Conservation (phyloP, 2,329 filamentous ascomycete species). For the Emergomyces orientalis region DNA sequence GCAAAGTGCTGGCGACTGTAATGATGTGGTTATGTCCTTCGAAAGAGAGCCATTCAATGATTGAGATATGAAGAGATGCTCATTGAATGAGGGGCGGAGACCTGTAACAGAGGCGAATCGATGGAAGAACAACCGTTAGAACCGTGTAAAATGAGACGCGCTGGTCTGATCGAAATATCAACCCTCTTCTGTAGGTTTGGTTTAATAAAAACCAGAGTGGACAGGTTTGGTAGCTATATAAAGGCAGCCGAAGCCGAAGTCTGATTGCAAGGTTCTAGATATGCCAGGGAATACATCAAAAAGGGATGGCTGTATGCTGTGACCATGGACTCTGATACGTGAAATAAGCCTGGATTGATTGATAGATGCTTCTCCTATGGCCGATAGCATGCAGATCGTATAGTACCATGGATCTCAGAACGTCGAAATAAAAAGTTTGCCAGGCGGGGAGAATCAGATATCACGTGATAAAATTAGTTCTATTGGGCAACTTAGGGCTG, state of each 20-base stretch:
- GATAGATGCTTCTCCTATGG: neutral
- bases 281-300: neutral
- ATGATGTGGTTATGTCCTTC: neutral
- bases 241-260: neutral
- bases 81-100: too few species aligned
- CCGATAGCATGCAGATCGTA: neutral
- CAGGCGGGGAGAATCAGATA: neutral
- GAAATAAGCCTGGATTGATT: neutral
- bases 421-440: too few species aligned
- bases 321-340: neutral
- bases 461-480: conserved; percentile 22
- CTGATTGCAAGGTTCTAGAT: neutral
- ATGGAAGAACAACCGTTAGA: neutral
- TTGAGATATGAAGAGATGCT: neutral
- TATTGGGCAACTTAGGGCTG: conserved; percentile 33
- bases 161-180: neutral
- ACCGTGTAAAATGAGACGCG: neutral
- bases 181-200: neutral
- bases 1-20: too few species aligned
- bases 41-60: neutral
- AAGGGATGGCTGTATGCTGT: neutral
- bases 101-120: too few species aligned
- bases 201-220: neutral
- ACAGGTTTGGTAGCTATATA: neutral
- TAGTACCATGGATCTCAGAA: too few species aligned